Percentiles rank a stretch among this genome's conserved stretches.
phyloP scores from a whole-genome alignment of 495 filamentous ascomycete genomes.

The Neurospora sp. region DNA sequence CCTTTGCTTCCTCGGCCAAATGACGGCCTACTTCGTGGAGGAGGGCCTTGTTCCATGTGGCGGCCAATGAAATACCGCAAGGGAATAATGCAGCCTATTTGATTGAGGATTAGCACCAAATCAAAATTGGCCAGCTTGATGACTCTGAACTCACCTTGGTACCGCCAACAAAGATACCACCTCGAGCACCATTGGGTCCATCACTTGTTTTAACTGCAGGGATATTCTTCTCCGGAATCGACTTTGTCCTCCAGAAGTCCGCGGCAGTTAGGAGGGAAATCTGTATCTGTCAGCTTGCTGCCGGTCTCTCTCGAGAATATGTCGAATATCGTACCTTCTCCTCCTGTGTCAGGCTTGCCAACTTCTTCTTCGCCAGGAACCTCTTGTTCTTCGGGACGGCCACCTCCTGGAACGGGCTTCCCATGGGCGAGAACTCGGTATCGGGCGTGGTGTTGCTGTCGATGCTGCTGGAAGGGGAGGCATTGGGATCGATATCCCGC shows the following conservation, averaged over 20 bases:
- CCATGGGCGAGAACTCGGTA: constrained; percentile 42
- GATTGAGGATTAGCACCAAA: constrained; percentile 32
- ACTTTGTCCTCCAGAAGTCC: constrained; percentile 70
- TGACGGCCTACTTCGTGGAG: constrained; percentile 58
- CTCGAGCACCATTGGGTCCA: constrained; percentile 71
- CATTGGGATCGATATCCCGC: constrained; percentile 26
- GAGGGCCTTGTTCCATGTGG: constrained; percentile 68
- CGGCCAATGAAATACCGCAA: constrained; percentile 65
- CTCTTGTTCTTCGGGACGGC: constrained; percentile 22
- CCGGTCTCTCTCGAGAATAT: background rate
- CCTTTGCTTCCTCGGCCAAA: constrained; percentile 61
- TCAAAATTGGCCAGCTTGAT: constrained; percentile 21
- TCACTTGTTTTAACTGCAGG: constrained; percentile 66
- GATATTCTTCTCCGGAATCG: constrained; percentile 57
- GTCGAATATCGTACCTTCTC: constrained; percentile 37
- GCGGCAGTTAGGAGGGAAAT: constrained; percentile 52
- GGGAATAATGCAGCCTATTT: constrained; percentile 60
- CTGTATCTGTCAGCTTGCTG: constrained; percentile 27
- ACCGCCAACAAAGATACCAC: constrained; percentile 54
- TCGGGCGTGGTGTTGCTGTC: constrained; percentile 37
- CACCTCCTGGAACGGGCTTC: constrained; percentile 30
- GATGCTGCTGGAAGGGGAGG: constrained; percentile 29
- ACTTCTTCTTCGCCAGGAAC: constrained; percentile 29
- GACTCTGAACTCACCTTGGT: constrained; percentile 38
- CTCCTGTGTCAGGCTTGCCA: constrained; percentile 37